Conservation (phyloP, 2,329 filamentous ascomycete species). For the Xylariomycetidae sp. region DNA sequence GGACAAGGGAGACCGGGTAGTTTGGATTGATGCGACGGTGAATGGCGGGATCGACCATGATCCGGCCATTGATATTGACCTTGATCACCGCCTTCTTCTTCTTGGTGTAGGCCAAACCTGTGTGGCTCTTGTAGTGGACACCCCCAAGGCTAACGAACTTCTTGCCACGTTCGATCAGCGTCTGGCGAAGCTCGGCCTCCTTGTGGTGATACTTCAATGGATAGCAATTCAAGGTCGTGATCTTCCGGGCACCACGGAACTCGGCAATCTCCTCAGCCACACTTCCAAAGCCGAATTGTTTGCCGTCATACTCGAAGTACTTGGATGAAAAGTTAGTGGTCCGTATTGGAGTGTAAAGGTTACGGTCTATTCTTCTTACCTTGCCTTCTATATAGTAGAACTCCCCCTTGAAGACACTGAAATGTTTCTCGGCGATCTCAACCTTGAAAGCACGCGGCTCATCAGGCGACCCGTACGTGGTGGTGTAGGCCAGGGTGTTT, state of each 20-base stretch:
- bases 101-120: slow-evolving; percentile 81
- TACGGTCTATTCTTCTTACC: slow-evolving; percentile 18
- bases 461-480: slow-evolving; percentile 69
- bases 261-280: slow-evolving; percentile 62
- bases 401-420: slow-evolving; percentile 62
- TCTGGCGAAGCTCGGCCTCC: slow-evolving; percentile 54
- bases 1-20: slow-evolving; percentile 69
- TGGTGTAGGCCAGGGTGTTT: slow-evolving; percentile 70
- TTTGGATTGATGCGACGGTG: slow-evolving; percentile 84
- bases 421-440: slow-evolving; percentile 66
- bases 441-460: slow-evolving; percentile 80
- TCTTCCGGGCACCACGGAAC: slow-evolving; percentile 78
- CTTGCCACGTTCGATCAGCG: slow-evolving; percentile 74
- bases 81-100: slow-evolving; percentile 69
- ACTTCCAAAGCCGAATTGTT: slow-evolving; percentile 70
- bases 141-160: slow-evolving; percentile 77
- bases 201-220: slow-evolving; percentile 77
- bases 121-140: slow-evolving; percentile 75
- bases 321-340: no score
- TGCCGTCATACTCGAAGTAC: slow-evolving; percentile 86
- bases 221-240: slow-evolving; percentile 70
- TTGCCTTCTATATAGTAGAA: slow-evolving; percentile 72
- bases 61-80: slow-evolving; percentile 77
- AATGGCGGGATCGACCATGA: slow-evolving; percentile 82
- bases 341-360: no score